A percentile compares a stretch with the other conserved stretches of the same genome.
Conservation (phyloP, 23 red algal genomes). For the Gracilaria gracilis region DNA sequence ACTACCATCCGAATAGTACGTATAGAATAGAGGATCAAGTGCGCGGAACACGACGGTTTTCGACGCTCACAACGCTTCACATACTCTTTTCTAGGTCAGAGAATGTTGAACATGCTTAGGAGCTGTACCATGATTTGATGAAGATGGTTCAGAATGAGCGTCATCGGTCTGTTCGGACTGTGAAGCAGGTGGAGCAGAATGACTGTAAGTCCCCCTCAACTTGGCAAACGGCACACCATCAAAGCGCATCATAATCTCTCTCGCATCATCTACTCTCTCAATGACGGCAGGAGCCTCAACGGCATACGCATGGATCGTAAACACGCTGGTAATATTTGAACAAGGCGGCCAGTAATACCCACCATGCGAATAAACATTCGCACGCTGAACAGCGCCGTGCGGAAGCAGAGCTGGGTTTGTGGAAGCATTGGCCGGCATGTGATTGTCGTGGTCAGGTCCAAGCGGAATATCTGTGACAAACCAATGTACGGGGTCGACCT, state of each 20-base stretch:
- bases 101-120: not conserved
- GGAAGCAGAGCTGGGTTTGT: conserved; percentile 39
- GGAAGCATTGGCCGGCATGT: conserved; percentile 47
- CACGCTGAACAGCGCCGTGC: conserved; percentile 35
- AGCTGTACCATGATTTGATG: not conserved
- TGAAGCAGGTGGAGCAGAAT: not conserved
- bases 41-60: not conserved
- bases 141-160: not conserved
- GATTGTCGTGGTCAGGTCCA: conserved; percentile 3
- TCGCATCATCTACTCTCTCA: conserved; percentile 51
- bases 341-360: conserved; percentile 78
- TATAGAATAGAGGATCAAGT: not conserved
- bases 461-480: conserved; percentile 68
- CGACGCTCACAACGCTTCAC: not conserved
- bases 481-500: conserved; percentile 74
- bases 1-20: no score
- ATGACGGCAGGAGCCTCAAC: conserved; percentile 72
- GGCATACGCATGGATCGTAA: conserved; percentile 70
- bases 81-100: not conserved
- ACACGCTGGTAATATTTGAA: conserved; percentile 53
- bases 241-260: conserved; percentile 81
- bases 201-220: conserved; percentile 45
- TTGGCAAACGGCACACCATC: conserved; percentile 74
- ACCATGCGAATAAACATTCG: conserved; percentile 26
- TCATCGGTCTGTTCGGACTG: not conserved